Conservation (phyloP, 169 alveolate genomes). For the Plasmodium blacklocki region DNA sequence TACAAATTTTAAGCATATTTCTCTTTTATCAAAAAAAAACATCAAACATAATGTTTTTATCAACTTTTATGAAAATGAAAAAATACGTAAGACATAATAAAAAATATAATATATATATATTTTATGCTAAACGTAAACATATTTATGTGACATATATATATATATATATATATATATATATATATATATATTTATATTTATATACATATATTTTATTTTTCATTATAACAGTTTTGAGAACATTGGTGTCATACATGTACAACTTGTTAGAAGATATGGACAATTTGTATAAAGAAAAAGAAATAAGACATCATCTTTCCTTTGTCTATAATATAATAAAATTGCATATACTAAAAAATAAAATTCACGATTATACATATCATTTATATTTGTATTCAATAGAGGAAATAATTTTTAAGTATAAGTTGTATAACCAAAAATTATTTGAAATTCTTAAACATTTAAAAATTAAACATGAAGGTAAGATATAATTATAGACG, state of each 20-base stretch:
- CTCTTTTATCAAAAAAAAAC: conserved; percentile 19
- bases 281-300: conserved; percentile 28
- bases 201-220: not conserved
- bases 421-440: conserved; percentile 57
- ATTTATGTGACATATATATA: not conserved
- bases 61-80: conserved; percentile 55
- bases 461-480: conserved; percentile 11
- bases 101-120: not conserved
- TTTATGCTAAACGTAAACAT: not conserved
- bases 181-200: not conserved
- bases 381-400: conserved; percentile 4
- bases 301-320: conserved; percentile 54
- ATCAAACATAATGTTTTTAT: conserved; percentile 42
- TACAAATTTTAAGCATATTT: conserved; percentile 27
- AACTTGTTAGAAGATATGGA: conserved; percentile 14
- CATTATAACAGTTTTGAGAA: conserved; percentile 32
- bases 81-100: conserved; percentile 53
- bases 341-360: conserved; percentile 19
- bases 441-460: conserved; percentile 10
- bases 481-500: not conserved
- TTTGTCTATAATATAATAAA: conserved; percentile 51
- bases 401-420: conserved; percentile 62
- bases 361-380: not conserved
- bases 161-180: not conserved
- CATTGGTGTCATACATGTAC: conserved; percentile 24